These are phyloP conservation scores for Magnusiomyces tetraspermus DNA, from an alignment of 1,139 yeast genomes.

Conservation along the genomic window DNA sequence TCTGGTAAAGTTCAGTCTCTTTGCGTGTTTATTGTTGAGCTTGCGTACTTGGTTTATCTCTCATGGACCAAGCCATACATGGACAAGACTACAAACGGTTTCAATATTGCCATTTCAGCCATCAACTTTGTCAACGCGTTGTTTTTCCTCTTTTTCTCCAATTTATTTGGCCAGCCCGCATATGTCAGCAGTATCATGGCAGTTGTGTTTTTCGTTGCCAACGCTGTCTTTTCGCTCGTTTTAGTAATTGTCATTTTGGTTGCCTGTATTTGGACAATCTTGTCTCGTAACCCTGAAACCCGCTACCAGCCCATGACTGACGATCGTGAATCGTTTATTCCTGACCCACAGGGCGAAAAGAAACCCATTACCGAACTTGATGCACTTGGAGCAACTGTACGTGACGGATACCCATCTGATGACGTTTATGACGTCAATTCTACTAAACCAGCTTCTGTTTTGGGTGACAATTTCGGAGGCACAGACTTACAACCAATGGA, in stretches of 20 bases:
- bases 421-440: background rate
- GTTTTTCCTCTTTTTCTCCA: slow-evolving; percentile 81
- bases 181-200: slow-evolving; percentile 89
- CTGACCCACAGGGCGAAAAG: slow-evolving; percentile 43
- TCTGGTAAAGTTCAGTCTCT: slow-evolving; percentile 77
- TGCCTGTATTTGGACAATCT: slow-evolving; percentile 73
- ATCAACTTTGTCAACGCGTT: slow-evolving; percentile 74
- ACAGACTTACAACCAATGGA: background rate
- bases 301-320: slow-evolving; percentile 96
- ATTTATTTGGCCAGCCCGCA: slow-evolving; percentile 72
- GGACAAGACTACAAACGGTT: slow-evolving; percentile 89
- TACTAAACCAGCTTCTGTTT: background rate
- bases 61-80: slow-evolving; percentile 77
- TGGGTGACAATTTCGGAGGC: background rate
- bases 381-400: slow-evolving; percentile 83
- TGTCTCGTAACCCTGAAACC: slow-evolving; percentile 89
- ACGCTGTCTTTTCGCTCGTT: slow-evolving; percentile 80
- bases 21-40: slow-evolving; percentile 64
- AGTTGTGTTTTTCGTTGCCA: slow-evolving; percentile 77
- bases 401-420: slow-evolving; percentile 36
- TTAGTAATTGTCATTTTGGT: slow-evolving; percentile 76
- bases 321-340: slow-evolving; percentile 84
- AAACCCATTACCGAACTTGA: slow-evolving; percentile 60
- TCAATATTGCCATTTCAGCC: slow-evolving; percentile 76
- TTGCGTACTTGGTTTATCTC: slow-evolving; percentile 52